A percentile compares a stretch with the other conserved stretches of the same genome.
Evolutionary conservation across 305 asterid genomes (phyloP).

Genomic region (Fraxinus sp.): DNA sequence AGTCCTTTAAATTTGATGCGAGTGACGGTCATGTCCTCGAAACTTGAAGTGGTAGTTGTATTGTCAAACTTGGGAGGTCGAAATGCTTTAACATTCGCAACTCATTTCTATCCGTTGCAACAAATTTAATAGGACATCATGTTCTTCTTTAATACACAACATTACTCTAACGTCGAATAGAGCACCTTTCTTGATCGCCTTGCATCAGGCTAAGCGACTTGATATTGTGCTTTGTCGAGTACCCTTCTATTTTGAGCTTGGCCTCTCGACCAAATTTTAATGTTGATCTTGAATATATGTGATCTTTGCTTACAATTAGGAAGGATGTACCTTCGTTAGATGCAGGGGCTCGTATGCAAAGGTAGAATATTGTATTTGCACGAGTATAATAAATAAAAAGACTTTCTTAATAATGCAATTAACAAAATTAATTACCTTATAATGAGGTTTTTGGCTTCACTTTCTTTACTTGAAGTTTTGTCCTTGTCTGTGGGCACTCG

Average conservation of each 20-base stretch:
- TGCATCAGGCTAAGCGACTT: not conserved
- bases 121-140: not conserved
- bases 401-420: not conserved
- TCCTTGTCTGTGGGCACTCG: conserved; percentile 21
- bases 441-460: not conserved
- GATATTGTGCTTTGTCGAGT: not conserved
- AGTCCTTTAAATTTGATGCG: not conserved
- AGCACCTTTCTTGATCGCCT: not conserved
- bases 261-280: not conserved
- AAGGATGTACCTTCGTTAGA: conserved; percentile 16
- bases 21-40: not conserved
- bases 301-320: not conserved
- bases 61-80: not conserved
- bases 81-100: not conserved
- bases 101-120: not conserved
- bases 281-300: not conserved
- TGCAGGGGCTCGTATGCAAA: conserved; percentile 27
- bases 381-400: not conserved
- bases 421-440: not conserved
- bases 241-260: not conserved
- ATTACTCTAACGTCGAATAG: not conserved
- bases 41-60: not conserved
- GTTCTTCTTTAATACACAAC: not conserved
- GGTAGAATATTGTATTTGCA: not conserved
- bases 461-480: conserved; percentile 27